These are phyloP conservation scores for Fraxinus xanthoxyloides DNA, from an alignment of 305 asterid species.

Conservation along the genomic window DNA sequence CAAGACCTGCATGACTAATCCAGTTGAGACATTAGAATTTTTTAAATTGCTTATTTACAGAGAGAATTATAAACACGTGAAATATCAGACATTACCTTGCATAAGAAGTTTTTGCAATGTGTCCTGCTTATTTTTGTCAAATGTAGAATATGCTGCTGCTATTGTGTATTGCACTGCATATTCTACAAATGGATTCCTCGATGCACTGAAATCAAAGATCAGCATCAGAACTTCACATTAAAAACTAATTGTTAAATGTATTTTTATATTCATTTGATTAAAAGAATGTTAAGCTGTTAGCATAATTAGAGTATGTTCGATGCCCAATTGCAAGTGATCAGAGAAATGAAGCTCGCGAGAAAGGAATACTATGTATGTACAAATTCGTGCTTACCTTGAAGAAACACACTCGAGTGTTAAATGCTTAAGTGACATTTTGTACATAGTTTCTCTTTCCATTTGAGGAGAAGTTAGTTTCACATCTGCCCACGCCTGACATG, in stretches of 20 bases:
- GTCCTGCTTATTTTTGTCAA: constrained; percentile 52
- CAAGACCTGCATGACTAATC: constrained; percentile 79
- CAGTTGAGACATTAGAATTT: constrained; percentile 36
- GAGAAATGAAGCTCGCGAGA: constrained; percentile 7
- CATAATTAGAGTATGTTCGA: not conserved
- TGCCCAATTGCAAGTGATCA: not conserved
- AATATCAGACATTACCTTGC: constrained; percentile 58
- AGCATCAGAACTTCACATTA: constrained; percentile 20
- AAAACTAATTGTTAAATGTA: constrained; percentile 5
- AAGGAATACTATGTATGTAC: not conserved
- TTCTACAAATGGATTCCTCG: constrained; percentile 88
- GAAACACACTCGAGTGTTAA: constrained; percentile 60
- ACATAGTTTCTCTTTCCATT: constrained; percentile 85
- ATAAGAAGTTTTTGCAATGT: constrained; percentile 60
- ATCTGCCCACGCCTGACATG: constrained; percentile 80
- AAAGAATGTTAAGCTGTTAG: not conserved
- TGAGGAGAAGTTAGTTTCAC: constrained; percentile 94
- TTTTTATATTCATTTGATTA: constrained; percentile 9
- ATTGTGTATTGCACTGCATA: constrained; percentile 79
- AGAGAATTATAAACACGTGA: constrained; percentile 21
- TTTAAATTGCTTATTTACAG: not conserved
- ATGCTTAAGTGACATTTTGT: constrained; percentile 68
- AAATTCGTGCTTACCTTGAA: constrained; percentile 52
- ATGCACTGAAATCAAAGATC: constrained; percentile 53
- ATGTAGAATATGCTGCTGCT: constrained; percentile 72